Conservation (phyloP, 2,329 filamentous ascomycete species). For the Tolypocladium endophyticum region DNA sequence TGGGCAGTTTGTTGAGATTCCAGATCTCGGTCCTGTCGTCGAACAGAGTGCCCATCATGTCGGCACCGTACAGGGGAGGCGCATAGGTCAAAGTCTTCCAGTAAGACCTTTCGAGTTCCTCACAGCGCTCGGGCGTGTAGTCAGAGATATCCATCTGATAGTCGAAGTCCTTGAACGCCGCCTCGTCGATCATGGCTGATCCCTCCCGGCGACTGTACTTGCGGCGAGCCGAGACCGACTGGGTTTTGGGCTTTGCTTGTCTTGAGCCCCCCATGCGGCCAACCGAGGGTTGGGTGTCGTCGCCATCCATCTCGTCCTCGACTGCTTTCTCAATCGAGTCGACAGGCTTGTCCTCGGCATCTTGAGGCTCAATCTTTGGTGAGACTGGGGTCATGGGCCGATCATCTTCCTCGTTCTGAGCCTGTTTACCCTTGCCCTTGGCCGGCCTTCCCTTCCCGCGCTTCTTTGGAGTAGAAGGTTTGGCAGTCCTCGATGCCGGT, state of each 20-base stretch:
- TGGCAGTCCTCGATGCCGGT: conserved; percentile 14
- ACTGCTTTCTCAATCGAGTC: conserved; percentile 41
- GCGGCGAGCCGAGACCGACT: conserved; percentile 75
- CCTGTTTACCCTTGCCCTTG: conserved; percentile 26
- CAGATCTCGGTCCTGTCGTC: conserved; percentile 73
- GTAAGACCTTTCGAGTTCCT: conserved; percentile 87
- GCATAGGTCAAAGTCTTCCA: conserved; percentile 98
- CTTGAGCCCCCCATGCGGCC: conserved; percentile 40
- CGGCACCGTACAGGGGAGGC: conserved; percentile 87
- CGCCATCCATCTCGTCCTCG: conserved; percentile 30
- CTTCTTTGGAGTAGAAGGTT: conserved; percentile 25
- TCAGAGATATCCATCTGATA: conserved; percentile 83
- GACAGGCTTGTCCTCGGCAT: conserved; percentile 22
- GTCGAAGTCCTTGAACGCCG: conserved; percentile 81
- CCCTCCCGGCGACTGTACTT: conserved; percentile 76
- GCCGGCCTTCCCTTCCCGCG: conserved; percentile 28
- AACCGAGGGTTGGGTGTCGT: conserved; percentile 27
- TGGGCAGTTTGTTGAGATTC: conserved; percentile 93
- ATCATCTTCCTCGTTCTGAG: conserved; percentile 32
- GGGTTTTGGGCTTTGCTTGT: conserved; percentile 47
- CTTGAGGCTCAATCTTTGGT: conserved; percentile 28
- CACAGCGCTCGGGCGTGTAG: conserved; percentile 82
- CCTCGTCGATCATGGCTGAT: conserved; percentile 74
- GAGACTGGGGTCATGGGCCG: conserved; percentile 50
- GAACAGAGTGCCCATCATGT: conserved; percentile 92